Percentiles rank a stretch among this genome's conserved stretches.
Evolutionary conservation across 495 filamentous ascomycete species (phyloP).

Genomic region (Baudoinia panamericana): DNA sequence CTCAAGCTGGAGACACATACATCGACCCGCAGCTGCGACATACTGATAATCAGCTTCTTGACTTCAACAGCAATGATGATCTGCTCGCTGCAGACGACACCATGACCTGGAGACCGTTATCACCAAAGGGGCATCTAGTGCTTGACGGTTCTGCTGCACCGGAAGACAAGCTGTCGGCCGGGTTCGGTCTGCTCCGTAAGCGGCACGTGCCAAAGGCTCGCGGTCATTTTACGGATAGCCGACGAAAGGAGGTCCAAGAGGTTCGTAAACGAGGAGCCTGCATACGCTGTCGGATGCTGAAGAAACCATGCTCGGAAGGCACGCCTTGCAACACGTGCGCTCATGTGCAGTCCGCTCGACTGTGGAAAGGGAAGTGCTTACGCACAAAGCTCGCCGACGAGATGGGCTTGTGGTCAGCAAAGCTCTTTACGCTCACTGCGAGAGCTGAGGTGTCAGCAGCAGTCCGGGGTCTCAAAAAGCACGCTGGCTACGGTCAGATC

Average conservation of each 20-base stretch:
- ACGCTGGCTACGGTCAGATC: slow-evolving; percentile 46
- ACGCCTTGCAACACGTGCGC: slow-evolving; percentile 71
- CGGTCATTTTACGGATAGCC: slow-evolving; percentile 50
- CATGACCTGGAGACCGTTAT: too few relatives aligned
- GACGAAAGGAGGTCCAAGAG: slow-evolving; percentile 68
- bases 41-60: too few relatives aligned
- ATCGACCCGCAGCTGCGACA: too few relatives aligned
- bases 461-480: slow-evolving; percentile 43
- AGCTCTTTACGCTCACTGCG: slow-evolving; percentile 38
- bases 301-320: slow-evolving; percentile 73
- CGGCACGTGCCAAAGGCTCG: slow-evolving; percentile 44
- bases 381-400: slow-evolving; percentile 62
- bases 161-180: too few relatives aligned
- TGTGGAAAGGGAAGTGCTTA: slow-evolving; percentile 72
- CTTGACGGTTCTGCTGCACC: too few relatives aligned
- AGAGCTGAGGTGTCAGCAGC: slow-evolving; percentile 31
- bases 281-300: slow-evolving; percentile 72
- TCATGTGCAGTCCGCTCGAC: slow-evolving; percentile 59
- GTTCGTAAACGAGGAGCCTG: slow-evolving; percentile 72
- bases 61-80: too few relatives aligned
- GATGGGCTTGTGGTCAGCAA: slow-evolving; percentile 57
- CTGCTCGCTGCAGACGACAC: too few relatives aligned
- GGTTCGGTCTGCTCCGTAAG: slow-evolving; percentile 36
- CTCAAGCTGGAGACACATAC: too few relatives aligned
- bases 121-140: too few relatives aligned